Evolutionary conservation across 2,329 filamentous ascomycete species (phyloP).

Genomic region (Sporothrix pallida): DNA sequence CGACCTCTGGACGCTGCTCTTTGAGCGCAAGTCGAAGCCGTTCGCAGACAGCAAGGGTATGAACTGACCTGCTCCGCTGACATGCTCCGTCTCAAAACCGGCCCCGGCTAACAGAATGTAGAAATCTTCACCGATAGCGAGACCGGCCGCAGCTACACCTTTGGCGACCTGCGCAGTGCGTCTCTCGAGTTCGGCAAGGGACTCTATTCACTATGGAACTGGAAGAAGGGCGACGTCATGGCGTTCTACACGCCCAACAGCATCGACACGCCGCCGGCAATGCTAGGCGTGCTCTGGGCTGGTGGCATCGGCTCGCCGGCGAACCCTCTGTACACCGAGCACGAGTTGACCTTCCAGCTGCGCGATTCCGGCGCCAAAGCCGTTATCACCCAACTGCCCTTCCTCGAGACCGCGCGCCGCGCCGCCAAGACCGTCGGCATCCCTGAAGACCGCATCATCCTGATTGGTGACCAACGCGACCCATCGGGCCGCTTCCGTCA

Average conservation of each 20-base stretch:
- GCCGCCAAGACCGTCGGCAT: slow-evolving; percentile 76
- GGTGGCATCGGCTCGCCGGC: slow-evolving; percentile 83
- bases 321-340: slow-evolving; percentile 83
- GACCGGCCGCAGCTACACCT: slow-evolving; percentile 72
- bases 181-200: slow-evolving; percentile 81
- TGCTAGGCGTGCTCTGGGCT: slow-evolving; percentile 81
- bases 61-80: not conserved
- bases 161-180: slow-evolving; percentile 65
- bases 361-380: slow-evolving; percentile 76
- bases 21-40: slow-evolving; percentile 68
- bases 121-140: slow-evolving; percentile 80
- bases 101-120: slow-evolving; percentile 45
- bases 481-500: slow-evolving; percentile 66
- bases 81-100: not conserved
- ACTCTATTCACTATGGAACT: slow-evolving; percentile 74
- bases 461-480: slow-evolving; percentile 74
- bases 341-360: slow-evolving; percentile 85
- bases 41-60: slow-evolving; percentile 77
- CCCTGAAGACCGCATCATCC: slow-evolving; percentile 71
- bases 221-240: slow-evolving; percentile 83
- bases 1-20: slow-evolving; percentile 80
- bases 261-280: slow-evolving; percentile 79
- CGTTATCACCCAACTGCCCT: slow-evolving; percentile 73
- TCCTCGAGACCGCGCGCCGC: slow-evolving; percentile 67
- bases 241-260: slow-evolving; percentile 83